Evolutionary conservation across 257 asterid species (phyloP).

Genomic region (Plantago elongata): DNA sequence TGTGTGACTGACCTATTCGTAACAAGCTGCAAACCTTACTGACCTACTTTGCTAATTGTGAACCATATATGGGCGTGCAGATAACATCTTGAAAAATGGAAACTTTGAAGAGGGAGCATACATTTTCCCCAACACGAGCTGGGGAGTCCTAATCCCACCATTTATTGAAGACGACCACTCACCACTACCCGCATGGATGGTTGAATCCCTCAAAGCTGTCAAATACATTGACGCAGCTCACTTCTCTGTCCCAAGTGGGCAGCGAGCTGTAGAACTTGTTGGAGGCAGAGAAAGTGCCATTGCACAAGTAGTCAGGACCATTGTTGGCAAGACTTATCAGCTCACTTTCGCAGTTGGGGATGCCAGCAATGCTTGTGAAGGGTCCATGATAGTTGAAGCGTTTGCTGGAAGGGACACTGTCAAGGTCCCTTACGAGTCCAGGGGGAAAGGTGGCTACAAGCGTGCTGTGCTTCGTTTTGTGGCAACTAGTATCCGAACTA

Average conservation of each 20-base stretch:
- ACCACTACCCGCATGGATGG: slow-evolving; percentile 96
- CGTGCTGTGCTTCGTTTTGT: slow-evolving; percentile 66
- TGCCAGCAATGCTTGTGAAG: slow-evolving; percentile 84
- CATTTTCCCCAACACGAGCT: slow-evolving; percentile 79
- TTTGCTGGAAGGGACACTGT: slow-evolving; percentile 72
- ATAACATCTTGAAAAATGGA: slow-evolving; percentile 67
- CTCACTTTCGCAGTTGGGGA: slow-evolving; percentile 83
- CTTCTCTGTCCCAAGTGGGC: slow-evolving; percentile 77
- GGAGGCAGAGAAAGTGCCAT: slow-evolving; percentile 98
- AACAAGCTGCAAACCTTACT: too few species aligned
- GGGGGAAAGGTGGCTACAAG: slow-evolving; percentile 88
- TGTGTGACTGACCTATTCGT: neutral
- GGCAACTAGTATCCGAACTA: slow-evolving; percentile 49
- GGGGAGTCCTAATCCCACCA: slow-evolving; percentile 96
- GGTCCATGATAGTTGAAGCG: slow-evolving; percentile 90
- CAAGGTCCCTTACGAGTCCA: slow-evolving; percentile 75
- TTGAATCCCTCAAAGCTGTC: slow-evolving; percentile 85
- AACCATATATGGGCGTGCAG: slow-evolving; percentile 34
- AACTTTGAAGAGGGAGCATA: slow-evolving; percentile 93
- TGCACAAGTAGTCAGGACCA: slow-evolving; percentile 73
- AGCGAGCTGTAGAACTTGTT: slow-evolving; percentile 77
- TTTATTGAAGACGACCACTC: slow-evolving; percentile 91
- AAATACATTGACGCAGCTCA: slow-evolving; percentile 83
- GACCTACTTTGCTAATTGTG: too few species aligned
- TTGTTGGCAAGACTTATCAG: slow-evolving; percentile 52